Percentiles rank a stretch among this genome's conserved stretches.
phyloP scores from a whole-genome alignment of 805 yeast species.

The Kodamaea restingae region DNA sequence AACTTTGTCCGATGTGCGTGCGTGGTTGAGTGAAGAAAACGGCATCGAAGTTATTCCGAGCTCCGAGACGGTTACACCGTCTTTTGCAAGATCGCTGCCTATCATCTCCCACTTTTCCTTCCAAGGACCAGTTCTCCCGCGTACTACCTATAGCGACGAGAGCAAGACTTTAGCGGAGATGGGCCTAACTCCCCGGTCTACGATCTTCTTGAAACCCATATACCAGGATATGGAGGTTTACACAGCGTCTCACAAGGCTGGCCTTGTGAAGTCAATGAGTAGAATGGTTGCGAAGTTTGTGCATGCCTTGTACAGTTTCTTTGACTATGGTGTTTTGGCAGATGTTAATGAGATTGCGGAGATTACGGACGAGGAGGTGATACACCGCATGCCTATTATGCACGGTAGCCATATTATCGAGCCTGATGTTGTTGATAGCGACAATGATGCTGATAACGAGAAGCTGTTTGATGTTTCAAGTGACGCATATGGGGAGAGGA shows the following conservation, averaged over 20 bases:
- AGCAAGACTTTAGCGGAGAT: slow-evolving; percentile 45
- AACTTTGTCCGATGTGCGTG: slow-evolving; percentile 55
- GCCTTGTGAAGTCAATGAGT: slow-evolving; percentile 4
- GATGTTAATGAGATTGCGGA: not conserved
- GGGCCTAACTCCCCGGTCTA: slow-evolving; percentile 68
- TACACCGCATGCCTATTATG: not conserved
- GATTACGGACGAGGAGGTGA: not conserved
- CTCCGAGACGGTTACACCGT: slow-evolving; percentile 42
- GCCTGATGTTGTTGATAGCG: not conserved
- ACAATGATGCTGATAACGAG: not conserved
- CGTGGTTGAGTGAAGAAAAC: slow-evolving; percentile 53
- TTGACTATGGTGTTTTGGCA: slow-evolving; percentile 29
- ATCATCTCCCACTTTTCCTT: slow-evolving; percentile 44
- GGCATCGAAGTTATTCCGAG: slow-evolving; percentile 25
- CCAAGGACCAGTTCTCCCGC: slow-evolving; percentile 41
- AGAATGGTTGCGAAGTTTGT: slow-evolving; percentile 14
- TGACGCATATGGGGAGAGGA: not conserved
- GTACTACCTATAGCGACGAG: slow-evolving; percentile 57
- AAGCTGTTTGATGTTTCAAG: too few relatives aligned
- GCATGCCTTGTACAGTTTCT: slow-evolving; percentile 36
- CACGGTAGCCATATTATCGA: not conserved
- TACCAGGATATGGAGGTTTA: slow-evolving; percentile 10
- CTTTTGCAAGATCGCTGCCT: slow-evolving; percentile 53
- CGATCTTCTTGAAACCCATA: slow-evolving; percentile 66
- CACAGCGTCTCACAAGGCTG: slow-evolving; percentile 2